These are phyloP conservation scores for Rhizopus sp. DNA, from an alignment of 371 early-diverging fungal species.

Conservation along the genomic window DNA sequence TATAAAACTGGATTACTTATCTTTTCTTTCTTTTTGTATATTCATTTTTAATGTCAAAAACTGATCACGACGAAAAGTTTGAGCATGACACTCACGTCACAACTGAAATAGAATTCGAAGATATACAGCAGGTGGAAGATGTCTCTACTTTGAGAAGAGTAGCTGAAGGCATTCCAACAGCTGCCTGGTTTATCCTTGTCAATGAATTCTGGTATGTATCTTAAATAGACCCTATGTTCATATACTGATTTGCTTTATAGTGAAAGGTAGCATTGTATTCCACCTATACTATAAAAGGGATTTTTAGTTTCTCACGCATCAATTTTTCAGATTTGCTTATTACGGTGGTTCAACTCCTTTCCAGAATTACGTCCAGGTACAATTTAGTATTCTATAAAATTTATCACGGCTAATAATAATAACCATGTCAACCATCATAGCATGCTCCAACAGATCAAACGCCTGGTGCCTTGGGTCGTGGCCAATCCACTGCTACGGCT, in stretches of 20 bases:
- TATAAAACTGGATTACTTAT: constrained; percentile 2
- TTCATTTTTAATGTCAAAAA: background rate
- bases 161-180: constrained; percentile 48
- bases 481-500: constrained; percentile 63
- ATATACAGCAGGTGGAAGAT: constrained; percentile 2
- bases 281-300: constrained; percentile 8
- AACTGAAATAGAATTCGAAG: constrained; percentile 24
- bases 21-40: background rate
- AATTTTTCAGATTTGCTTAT: constrained; percentile 59
- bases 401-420: constrained; percentile 1
- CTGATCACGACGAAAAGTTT: constrained; percentile 20
- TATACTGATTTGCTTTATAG: constrained; percentile 7
- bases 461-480: constrained; percentile 35
- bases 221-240: background rate
- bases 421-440: constrained; percentile 4
- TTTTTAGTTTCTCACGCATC: constrained; percentile 13
- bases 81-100: constrained; percentile 20
- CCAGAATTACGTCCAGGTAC: constrained; percentile 58
- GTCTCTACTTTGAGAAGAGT: constrained; percentile 25
- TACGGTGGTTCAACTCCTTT: constrained; percentile 73
- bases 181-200: constrained; percentile 57
- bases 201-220: constrained; percentile 43
- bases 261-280: constrained; percentile 24
- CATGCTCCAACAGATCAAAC: constrained; percentile 23
- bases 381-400: background rate